Conservation (phyloP, 78 protist species). For the Planoprotostelium fungivorum region DNA sequence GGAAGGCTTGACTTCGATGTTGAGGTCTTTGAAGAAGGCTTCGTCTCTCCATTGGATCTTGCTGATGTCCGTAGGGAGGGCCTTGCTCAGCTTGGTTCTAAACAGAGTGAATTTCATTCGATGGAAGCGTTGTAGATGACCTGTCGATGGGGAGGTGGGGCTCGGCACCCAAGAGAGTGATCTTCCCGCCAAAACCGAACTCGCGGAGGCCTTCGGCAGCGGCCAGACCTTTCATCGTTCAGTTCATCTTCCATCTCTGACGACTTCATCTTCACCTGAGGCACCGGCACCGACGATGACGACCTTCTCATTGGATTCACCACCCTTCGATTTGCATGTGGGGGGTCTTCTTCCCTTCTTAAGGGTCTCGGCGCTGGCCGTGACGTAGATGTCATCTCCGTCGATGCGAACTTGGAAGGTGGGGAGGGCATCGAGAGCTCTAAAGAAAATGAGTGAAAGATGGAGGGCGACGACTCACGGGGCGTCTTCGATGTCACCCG, state of each 20-base stretch:
- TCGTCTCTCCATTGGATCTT: not conserved
- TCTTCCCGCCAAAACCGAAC: conserved; percentile 7
- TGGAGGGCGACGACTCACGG: not conserved
- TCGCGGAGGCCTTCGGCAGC: conserved; percentile 6
- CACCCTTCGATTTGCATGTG: not conserved
- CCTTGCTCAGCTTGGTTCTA: conserved; percentile 18
- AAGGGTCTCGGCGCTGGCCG: not conserved
- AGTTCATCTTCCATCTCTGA: no score
- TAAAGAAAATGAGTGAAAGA: not conserved
- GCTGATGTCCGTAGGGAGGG: not conserved
- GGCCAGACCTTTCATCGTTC: no score
- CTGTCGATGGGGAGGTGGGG: conserved; percentile 16
- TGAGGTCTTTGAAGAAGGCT: not conserved
- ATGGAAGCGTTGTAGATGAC: not conserved
- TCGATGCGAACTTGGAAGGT: not conserved
- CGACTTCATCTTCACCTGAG: no score
- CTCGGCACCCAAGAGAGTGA: conserved; percentile 3
- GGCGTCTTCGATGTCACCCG: conserved; percentile 28
- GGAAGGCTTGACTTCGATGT: not conserved
- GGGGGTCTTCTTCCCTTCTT: not conserved
- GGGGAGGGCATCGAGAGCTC: not conserved
- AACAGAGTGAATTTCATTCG: not conserved
- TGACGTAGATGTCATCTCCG: not conserved
- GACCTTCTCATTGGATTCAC: not conserved
- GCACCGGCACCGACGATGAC: conserved; percentile 23